phyloP scores from a whole-genome alignment of 495 filamentous ascomycete species.

The Cairneyella variabilis region DNA sequence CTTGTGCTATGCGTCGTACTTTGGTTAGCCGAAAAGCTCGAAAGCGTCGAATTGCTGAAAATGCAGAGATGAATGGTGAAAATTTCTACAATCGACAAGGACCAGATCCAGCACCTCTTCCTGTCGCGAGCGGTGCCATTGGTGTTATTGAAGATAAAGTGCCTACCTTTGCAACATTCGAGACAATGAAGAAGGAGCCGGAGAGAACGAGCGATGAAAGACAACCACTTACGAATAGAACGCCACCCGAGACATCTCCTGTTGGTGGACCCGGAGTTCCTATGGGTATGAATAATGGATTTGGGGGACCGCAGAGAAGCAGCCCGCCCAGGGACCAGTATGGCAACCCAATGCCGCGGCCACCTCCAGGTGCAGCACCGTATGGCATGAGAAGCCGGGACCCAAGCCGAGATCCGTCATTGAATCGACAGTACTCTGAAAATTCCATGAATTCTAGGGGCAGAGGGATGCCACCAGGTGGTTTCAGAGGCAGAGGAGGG shows the following conservation, averaged over 20 bases:
- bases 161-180: conserved; percentile 75
- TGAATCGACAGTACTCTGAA: conserved; percentile 54
- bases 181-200: conserved; percentile 55
- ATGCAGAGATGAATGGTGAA: conserved; percentile 91
- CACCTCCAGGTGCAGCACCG: conserved; percentile 23
- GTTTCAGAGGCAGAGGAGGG: conserved; percentile 36
- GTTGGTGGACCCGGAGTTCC: conserved; percentile 28
- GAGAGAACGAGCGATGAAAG: conserved; percentile 64
- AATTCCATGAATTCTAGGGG: conserved; percentile 55
- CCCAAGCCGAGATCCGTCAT: conserved; percentile 23
- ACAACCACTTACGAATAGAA: conserved; percentile 72
- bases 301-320: conserved; percentile 18
- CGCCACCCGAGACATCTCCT: conserved; percentile 46
- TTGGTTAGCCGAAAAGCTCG: conserved; percentile 88
- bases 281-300: conserved; percentile 24
- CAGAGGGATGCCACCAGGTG: conserved; percentile 36
- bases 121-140: conserved; percentile 49
- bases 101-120: conserved; percentile 39
- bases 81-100: conserved; percentile 81
- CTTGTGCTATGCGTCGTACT: conserved; percentile 95
- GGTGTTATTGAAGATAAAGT: conserved; percentile 52
- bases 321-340: conserved; percentile 55
- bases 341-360: conserved; percentile 58
- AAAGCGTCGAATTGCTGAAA: conserved; percentile 86
- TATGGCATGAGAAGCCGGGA: conserved; percentile 20